phyloP scores from a whole-genome alignment of 495 filamentous ascomycete genomes.

The Neurospora tetraspora region DNA sequence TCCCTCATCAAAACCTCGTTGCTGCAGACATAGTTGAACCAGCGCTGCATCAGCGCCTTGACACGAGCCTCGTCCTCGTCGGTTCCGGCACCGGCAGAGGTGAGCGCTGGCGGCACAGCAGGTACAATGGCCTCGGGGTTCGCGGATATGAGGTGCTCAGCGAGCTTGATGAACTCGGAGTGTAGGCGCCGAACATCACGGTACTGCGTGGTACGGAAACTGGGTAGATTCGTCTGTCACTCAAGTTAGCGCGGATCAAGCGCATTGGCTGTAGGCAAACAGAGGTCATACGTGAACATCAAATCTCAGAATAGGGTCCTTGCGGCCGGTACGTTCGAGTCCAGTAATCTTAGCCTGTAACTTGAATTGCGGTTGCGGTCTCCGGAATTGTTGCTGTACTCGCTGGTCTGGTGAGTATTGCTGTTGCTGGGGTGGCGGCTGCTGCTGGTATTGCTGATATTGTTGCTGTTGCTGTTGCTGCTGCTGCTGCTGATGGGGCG shows the following conservation, averaged over 20 bases:
- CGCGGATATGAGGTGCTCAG: slow-evolving; percentile 86
- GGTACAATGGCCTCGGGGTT: slow-evolving; percentile 97
- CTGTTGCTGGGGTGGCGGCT: slow-evolving; percentile 22
- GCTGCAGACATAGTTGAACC: slow-evolving; percentile 84
- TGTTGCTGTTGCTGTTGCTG: slow-evolving; percentile 24
- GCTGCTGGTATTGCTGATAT: slow-evolving; percentile 6
- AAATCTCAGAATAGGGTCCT: slow-evolving; percentile 90
- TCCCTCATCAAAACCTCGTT: slow-evolving; percentile 92
- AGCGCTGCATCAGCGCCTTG: slow-evolving; percentile 81
- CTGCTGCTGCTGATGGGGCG: slow-evolving; percentile 22
- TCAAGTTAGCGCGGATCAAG: slow-evolving; percentile 5
- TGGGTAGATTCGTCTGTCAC: slow-evolving; percentile 84
- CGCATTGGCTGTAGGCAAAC: slow-evolving; percentile 1
- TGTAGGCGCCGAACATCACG: slow-evolving; percentile 93
- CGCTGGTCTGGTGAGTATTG: slow-evolving; percentile 16
- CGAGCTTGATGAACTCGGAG: slow-evolving; percentile 89
- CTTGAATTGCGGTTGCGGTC: slow-evolving; percentile 60
- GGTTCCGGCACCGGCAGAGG: slow-evolving; percentile 88
- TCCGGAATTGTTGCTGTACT: slow-evolving; percentile 37
- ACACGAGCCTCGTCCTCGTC: slow-evolving; percentile 91
- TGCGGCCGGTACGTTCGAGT: slow-evolving; percentile 84
- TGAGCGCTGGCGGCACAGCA: slow-evolving; percentile 83
- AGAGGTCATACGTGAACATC: slow-evolving; percentile 76
- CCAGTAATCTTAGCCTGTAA: slow-evolving; percentile 90
- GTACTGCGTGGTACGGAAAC: slow-evolving; percentile 95